Conservation (phyloP, 1,139 yeast genomes). For the Yamadazyma mexicana region DNA sequence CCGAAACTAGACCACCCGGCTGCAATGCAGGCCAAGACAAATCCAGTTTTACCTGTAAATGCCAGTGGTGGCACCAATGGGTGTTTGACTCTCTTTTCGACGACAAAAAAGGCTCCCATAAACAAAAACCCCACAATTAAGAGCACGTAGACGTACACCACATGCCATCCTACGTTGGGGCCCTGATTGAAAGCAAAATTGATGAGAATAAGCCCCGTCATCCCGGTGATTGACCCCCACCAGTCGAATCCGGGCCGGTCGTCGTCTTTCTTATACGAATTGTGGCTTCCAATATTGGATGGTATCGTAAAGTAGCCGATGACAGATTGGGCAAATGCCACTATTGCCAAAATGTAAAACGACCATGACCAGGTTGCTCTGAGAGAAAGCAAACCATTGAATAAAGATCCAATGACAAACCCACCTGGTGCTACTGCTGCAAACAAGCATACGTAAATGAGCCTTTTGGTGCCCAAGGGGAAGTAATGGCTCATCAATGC, state of each 20-base stretch:
- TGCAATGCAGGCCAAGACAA: conserved; percentile 49
- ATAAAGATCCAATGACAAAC: conserved; percentile 49
- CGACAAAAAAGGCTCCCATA: conserved; percentile 32
- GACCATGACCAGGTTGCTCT: conserved; percentile 59
- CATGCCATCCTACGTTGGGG: conserved; percentile 58
- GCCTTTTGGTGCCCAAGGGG: conserved; percentile 42
- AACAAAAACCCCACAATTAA: conserved; percentile 47
- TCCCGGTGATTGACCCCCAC: conserved; percentile 33
- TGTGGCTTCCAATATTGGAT: conserved; percentile 24
- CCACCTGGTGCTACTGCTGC: conserved; percentile 66
- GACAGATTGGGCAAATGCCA: conserved; percentile 26
- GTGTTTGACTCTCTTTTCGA: conserved; percentile 35
- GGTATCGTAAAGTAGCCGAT: conserved; percentile 46
- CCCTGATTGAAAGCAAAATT: conserved; percentile 67
- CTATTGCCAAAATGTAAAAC: conserved; percentile 49
- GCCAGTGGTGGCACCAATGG: conserved; percentile 51
- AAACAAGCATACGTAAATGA: conserved; percentile 46
- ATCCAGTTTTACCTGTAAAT: conserved; percentile 41
- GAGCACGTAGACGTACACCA: conserved; percentile 48
- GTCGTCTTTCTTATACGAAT: conserved; percentile 11
- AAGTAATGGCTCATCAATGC: conserved; percentile 56
- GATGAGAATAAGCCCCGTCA: conserved; percentile 46
- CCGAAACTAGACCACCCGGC: conserved; percentile 67
- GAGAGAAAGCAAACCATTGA: conserved; percentile 44
- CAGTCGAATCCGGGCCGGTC: conserved; percentile 38